These are phyloP conservation scores for Tanozyma kutaoensis DNA, from an alignment of 805 yeast species.

Conservation along the genomic window DNA sequence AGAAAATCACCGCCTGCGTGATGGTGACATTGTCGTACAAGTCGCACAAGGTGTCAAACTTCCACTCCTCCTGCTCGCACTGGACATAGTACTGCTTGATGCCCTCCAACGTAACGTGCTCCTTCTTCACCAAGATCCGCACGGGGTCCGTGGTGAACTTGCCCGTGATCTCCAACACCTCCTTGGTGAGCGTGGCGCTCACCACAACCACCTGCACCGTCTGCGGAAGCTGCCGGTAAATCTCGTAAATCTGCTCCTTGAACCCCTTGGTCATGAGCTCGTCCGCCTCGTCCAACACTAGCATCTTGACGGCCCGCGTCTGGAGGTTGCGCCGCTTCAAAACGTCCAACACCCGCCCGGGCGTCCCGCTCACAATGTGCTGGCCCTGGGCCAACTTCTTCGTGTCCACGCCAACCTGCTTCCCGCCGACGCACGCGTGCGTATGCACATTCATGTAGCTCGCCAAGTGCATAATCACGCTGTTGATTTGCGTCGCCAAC, in stretches of 20 bases:
- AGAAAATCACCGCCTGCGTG: slow-evolving; percentile 96
- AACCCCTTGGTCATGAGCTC: slow-evolving; percentile 88
- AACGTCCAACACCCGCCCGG: slow-evolving; percentile 91
- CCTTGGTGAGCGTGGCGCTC: slow-evolving; percentile 87
- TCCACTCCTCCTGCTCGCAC: slow-evolving; percentile 88
- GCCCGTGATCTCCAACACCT: slow-evolving; percentile 82
- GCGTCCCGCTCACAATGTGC: slow-evolving; percentile 93
- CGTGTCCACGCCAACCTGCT: slow-evolving; percentile 68
- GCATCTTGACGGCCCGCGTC: slow-evolving; percentile 71
- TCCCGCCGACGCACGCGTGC: slow-evolving; percentile 93
- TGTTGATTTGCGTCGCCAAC: slow-evolving; percentile 84
- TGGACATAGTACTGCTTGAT: slow-evolving; percentile 85
- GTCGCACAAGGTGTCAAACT: slow-evolving; percentile 89
- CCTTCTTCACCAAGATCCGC: slow-evolving; percentile 87
- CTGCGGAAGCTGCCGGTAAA: slow-evolving; percentile 73
- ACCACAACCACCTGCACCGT: slow-evolving; percentile 87
- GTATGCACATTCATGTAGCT: slow-evolving; percentile 76
- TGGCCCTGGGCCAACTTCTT: slow-evolving; percentile 66
- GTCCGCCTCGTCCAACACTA: slow-evolving; percentile 94
- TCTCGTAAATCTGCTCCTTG: slow-evolving; percentile 89
- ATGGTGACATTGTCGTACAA: slow-evolving; percentile 89
- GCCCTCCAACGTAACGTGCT: slow-evolving; percentile 88
- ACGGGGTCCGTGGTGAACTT: slow-evolving; percentile 92
- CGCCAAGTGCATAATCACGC: slow-evolving; percentile 77
- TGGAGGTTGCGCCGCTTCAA: slow-evolving; percentile 68